Conservation (phyloP, 1,139 yeast species). For the Debaryomyces subglobosus region DNA sequence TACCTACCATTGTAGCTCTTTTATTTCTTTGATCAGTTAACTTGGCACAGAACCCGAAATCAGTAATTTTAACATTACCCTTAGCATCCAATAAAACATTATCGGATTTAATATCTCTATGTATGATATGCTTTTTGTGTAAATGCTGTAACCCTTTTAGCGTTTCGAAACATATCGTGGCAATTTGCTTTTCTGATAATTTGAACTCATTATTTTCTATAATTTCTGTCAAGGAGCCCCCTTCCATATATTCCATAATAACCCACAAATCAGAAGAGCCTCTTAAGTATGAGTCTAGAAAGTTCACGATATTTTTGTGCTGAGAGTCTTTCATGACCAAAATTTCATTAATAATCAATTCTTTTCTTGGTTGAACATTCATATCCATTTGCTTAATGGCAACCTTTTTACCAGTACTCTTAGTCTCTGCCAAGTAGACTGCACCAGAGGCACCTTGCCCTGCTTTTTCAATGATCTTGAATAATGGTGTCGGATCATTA, state of each 20-base stretch:
- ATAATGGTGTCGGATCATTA: slow-evolving; percentile 82
- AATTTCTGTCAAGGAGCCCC: slow-evolving; percentile 78
- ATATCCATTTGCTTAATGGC: slow-evolving; percentile 97
- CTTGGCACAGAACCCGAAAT: slow-evolving; percentile 97
- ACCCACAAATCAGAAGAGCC: slow-evolving; percentile 71
- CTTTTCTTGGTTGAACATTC: slow-evolving; percentile 92
- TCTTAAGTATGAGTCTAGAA: slow-evolving; percentile 48
- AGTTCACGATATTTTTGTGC: slow-evolving; percentile 51
- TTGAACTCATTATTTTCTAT: slow-evolving; percentile 76
- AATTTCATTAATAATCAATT: slow-evolving; percentile 68
- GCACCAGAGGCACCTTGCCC: slow-evolving; percentile 99
- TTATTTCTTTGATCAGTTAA: slow-evolving; percentile 89
- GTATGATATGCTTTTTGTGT: slow-evolving; percentile 90
- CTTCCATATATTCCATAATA: slow-evolving; percentile 95
- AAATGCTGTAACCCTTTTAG: slow-evolving; percentile 89
- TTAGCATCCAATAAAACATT: slow-evolving; percentile 83
- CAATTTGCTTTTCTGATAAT: slow-evolving; percentile 76
- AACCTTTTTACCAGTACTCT: slow-evolving; percentile 49
- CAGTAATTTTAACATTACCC: slow-evolving; percentile 94
- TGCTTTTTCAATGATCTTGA: slow-evolving; percentile 87
- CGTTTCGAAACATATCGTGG: slow-evolving; percentile 89
- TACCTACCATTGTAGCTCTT: slow-evolving; percentile 98
- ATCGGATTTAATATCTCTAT: slow-evolving; percentile 94
- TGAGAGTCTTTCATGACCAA: slow-evolving; percentile 54
- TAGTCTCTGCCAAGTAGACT: slow-evolving; percentile 83